Evolutionary conservation across 1,284 basidiomycete genomes (phyloP), one percentile per base, ranked within the genome.

Genomic region (Ceratobasidium sp.): DNA sequence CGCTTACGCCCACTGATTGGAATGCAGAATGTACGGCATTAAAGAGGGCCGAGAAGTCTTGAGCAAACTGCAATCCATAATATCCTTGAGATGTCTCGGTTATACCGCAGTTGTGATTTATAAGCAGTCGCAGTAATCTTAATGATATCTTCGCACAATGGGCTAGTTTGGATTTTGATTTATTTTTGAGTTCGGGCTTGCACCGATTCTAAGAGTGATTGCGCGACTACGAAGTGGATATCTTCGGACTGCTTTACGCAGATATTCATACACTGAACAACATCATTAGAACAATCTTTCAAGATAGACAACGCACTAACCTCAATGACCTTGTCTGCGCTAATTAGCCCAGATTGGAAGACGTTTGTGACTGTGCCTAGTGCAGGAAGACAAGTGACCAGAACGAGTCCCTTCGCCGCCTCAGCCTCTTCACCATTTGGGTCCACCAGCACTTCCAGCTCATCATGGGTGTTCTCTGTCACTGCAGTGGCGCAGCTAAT

Each of bases 311-410:
- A 13, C 26, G 15, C 44, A 84, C 90, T 83, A 80, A 92, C 94
- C 82, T 86, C 84, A 28, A 91, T 82, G n/a, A 87, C 84, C 70
- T 91, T 85, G 1, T 84, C 83, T 1, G 88, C 82, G 5, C 85
- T 84, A 84, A 93, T 87, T 77, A 87, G 87, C 13, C 96, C 96
- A 7, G 90, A 90, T 82, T 96, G 90, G 91, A 93, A 93, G 28
- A 97, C 80, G 82, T 90, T 94, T 1, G 96, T 97, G 13, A 97
- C 86, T 12, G 90, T 92, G n/a, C 90, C 91, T n/a, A 99, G 87
- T 0, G 97, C 96, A 67, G 97, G 97, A 87, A 99, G 91, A 79
- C 91, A 94, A 0, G 95, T 91, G 40, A 97, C 84, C 0, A 94
- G 89, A 17, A 98, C 80, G 23, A 88, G 90, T 0, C 93, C 92